Conservation (phyloP, 306 rosid genomes). For the Crotalaria pallida region DNA sequence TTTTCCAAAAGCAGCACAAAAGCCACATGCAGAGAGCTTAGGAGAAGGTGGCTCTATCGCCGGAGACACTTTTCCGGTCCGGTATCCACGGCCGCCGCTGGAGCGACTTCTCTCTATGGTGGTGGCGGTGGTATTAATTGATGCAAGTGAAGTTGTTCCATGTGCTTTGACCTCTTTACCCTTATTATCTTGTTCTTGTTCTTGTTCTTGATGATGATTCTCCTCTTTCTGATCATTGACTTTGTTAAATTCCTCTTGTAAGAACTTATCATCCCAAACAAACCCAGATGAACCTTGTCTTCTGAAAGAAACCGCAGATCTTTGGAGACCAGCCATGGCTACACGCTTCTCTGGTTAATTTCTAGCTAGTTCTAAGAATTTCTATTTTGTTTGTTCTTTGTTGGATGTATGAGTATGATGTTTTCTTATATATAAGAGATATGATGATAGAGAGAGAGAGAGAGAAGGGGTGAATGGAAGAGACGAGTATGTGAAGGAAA, state of each 20-base stretch:
- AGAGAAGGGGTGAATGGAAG: not conserved
- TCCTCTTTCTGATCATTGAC: not conserved
- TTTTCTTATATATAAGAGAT: not conserved
- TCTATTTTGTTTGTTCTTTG: not conserved
- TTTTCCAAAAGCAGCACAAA: constrained; percentile 55
- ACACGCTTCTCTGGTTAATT: too few species aligned
- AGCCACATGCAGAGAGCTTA: constrained; percentile 67
- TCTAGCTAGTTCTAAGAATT: constrained; percentile 2
- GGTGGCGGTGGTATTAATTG: constrained; percentile 7
- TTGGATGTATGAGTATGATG: not conserved
- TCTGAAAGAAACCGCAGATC: constrained; percentile 75
- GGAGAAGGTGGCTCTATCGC: constrained; percentile 89
- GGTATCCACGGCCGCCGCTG: constrained; percentile 47
- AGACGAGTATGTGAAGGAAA: not conserved
- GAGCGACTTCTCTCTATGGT: constrained; percentile 54
- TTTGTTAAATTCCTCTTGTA: constrained; percentile 49
- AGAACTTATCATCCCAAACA: constrained; percentile 68
- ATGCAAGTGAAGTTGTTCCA: constrained; percentile 15
- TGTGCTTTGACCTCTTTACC: not conserved
- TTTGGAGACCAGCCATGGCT: constrained; percentile 71
- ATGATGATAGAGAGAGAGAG: not conserved
- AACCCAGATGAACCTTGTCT: constrained; percentile 88
- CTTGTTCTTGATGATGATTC: not conserved
- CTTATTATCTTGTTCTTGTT: not conserved
- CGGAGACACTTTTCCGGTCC: constrained; percentile 53